Evolutionary conservation across 202 grass and related monocot genomes (phyloP).

Genomic region (Panicum hallii): DNA sequence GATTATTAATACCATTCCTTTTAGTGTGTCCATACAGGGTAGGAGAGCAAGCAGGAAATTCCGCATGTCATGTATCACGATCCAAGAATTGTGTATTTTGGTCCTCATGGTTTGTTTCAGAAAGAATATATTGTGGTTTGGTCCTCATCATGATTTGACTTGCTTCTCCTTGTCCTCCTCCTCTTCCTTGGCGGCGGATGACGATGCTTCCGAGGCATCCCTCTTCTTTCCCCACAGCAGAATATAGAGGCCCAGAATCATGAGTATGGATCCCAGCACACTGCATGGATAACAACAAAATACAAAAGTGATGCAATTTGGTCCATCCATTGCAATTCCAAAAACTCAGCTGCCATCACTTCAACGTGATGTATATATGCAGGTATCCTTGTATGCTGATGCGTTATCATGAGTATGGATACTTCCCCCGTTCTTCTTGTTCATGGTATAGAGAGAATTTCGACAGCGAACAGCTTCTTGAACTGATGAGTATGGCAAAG

Average conservation of each 20-base stretch:
- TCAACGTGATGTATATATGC: conserved; percentile 21
- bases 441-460: background rate
- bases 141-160: conserved; percentile 48
- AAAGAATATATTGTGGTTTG: background rate
- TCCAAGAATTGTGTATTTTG: conserved; percentile 20
- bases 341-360: background rate
- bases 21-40: conserved; percentile 8
- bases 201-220: conserved; percentile 37
- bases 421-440: background rate
- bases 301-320: conserved; percentile 39
- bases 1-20: background rate
- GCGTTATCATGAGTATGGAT: background rate
- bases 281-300: conserved; percentile 53
- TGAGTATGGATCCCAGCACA: conserved; percentile 68
- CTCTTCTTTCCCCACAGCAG: conserved; percentile 78
- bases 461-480: background rate
- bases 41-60: background rate
- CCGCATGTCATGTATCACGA: background rate
- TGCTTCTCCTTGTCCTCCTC: conserved; percentile 62
- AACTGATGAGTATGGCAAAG: background rate
- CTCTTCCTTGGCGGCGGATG: conserved; percentile 21
- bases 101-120: conserved; percentile 36
- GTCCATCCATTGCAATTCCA: conserved; percentile 40
- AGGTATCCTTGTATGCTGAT: background rate
- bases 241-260: conserved; percentile 76